Conservation (phyloP, 768 basidiomycete genomes). For the Suillus tomentosus region DNA sequence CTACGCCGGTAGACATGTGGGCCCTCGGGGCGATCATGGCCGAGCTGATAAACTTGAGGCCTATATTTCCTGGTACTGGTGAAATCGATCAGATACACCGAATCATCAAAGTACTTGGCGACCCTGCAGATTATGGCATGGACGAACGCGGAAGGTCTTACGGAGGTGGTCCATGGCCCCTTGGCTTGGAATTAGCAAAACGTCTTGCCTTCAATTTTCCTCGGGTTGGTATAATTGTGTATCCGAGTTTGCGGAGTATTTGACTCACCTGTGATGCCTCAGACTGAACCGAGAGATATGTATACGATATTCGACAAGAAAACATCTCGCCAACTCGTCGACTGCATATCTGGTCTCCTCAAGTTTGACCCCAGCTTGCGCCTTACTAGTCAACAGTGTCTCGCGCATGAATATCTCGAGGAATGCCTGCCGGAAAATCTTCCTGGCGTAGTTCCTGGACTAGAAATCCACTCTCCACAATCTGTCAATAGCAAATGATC, state of each 20-base stretch:
- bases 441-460: constrained; percentile 55
- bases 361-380: constrained; percentile 89
- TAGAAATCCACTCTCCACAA: background rate
- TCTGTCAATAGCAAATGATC: background rate
- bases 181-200: constrained; percentile 85
- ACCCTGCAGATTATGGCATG: constrained; percentile 82
- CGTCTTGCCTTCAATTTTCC: constrained; percentile 85
- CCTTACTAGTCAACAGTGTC: constrained; percentile 82
- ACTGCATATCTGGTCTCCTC: constrained; percentile 90
- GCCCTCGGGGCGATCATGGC: constrained; percentile 98
- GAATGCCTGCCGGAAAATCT: constrained; percentile 72
- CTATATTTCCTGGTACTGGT: constrained; percentile 91
- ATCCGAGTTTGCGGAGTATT: background rate
- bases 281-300: constrained; percentile 72
- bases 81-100: constrained; percentile 90
- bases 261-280: constrained; percentile 14
- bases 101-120: constrained; percentile 90
- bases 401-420: constrained; percentile 85
- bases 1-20: constrained; percentile 99
- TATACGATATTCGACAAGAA: constrained; percentile 74
- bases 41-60: constrained; percentile 91
- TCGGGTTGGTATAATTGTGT: constrained; percentile 56
- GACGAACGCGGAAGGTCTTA: constrained; percentile 66
- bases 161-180: constrained; percentile 88
- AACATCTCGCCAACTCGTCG: constrained; percentile 78